Base-by-base conservation (phyloP, 345 rosid genomes). In the Mangifera indica region DNA sequence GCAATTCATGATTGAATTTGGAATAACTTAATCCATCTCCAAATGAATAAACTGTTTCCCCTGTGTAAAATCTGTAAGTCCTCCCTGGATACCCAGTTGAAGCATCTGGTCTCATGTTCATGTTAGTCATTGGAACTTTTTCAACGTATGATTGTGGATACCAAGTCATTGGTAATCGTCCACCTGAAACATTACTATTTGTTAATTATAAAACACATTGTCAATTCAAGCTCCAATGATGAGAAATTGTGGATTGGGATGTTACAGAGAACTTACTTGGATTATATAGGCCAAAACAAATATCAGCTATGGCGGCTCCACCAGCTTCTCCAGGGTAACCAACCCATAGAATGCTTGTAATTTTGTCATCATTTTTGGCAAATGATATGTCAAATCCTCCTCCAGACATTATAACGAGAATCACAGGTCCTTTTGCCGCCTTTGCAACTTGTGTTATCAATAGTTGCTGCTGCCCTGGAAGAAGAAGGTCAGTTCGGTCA, bases 271-370 rank as follows among this genome's bases (percentile, higher is more conserved):
- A 20, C 82, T 87, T 85, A 92, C 99, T 82, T 64, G 99, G 99
- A 82, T 92, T 92, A 44, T 82, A 81, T n/a, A 61, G 69, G 7
- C 97, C 99, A 14, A 88, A 95, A 59, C 88, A 78, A 29, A 95
- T 74, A 66, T 95, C 99, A 1, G 99, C 96, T 15, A 92, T 86
- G 49, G 98, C 97, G n/a, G 84, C 87, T 5, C 99, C 99, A 3
- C 99, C 99, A 3, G 92, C 93, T 83, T 95, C 84, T 1, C 98
- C 99, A 1, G 98, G 99, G 76, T 90, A 92, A 24, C 98, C 98
- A 65, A 89, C 96, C 98, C 99, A 95, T 32, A 95, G 65, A 21
- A 95, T 95, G 82, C 90, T 84, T 15, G 84, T 80, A 55, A 95
- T 83, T 72, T 92, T 92, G 2, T 48, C 64, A 5, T 91, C 67